phyloP scores from a whole-genome alignment of 2,329 filamentous ascomycete species.

The Mycosphaerelloides madeirae region DNA sequence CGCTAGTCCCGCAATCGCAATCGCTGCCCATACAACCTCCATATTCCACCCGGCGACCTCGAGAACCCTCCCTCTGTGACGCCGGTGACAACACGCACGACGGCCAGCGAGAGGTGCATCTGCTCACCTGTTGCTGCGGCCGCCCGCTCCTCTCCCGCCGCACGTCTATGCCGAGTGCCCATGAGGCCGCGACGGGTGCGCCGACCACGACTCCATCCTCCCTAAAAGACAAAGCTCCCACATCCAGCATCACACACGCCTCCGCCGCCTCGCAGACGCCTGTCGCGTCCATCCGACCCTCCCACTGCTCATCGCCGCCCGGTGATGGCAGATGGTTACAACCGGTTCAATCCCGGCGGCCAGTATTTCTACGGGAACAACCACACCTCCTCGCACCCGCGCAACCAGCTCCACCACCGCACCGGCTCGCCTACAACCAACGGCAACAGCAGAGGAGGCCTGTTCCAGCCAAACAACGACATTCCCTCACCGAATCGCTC shows the following conservation, averaged over 20 bases:
- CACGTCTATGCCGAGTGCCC: slow-evolving; percentile 28
- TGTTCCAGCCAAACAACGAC: slow-evolving; percentile 43
- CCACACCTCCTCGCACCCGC: slow-evolving; percentile 42
- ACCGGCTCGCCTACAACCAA: slow-evolving; percentile 44
- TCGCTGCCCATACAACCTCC: too few species aligned
- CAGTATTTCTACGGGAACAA: slow-evolving; percentile 55
- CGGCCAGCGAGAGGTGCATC: too few species aligned
- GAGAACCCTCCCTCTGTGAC: too few species aligned
- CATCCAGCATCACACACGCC: slow-evolving; percentile 7
- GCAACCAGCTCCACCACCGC: slow-evolving; percentile 42
- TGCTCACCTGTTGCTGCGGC: too few species aligned
- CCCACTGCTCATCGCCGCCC: slow-evolving; percentile 24
- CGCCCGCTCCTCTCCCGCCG: too few species aligned
- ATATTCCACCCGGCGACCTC: too few species aligned
- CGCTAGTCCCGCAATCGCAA: too few species aligned
- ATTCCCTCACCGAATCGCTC: slow-evolving; percentile 57
- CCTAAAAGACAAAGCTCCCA: slow-evolving; percentile 32
- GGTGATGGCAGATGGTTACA: slow-evolving; percentile 66
- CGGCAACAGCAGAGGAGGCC: slow-evolving; percentile 29
- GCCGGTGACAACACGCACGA: too few species aligned
- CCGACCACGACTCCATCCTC: slow-evolving; percentile 41
- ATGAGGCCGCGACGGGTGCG: slow-evolving; percentile 48
- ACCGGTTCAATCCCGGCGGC: slow-evolving; percentile 59
- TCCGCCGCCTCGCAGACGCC: slow-evolving; percentile 6
- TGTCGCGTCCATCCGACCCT: slow-evolving; percentile 8